Base-by-base conservation (phyloP, 768 basidiomycete genomes). In the Tulasnella sp. region DNA sequence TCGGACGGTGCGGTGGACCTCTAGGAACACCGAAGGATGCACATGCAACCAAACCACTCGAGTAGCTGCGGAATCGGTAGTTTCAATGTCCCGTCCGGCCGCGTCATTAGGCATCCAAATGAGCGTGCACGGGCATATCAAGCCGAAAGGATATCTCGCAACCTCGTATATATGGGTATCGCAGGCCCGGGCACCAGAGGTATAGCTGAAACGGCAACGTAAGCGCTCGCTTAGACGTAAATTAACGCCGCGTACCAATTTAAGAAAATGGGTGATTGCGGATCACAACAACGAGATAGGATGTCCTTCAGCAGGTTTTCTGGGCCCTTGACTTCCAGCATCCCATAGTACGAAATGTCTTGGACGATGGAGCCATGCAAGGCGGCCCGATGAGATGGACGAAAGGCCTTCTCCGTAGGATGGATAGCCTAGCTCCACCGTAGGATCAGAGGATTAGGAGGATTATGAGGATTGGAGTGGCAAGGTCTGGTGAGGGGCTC, bases 371-470 rank as follows among this genome's bases (percentile, higher is more conserved):
- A 91, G 6, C 91, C 93, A 79, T 95, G 93, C 13, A 91, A 83
- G 0, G 94, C 89, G 3, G 98, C 96, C 40, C 97, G 90, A 84
- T 98, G 92, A 1, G 96, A 96, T 0, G 97, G 91, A 26, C 98
- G 89, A 83, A 92, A 97, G 0, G 94, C 88, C 82, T 98, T 99
- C 82, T 96, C 94, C 0, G 96, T 96, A 0, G 97, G 96, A 2
- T 90, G 90, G 2, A 92, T 85, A 9, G 96, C 93, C 92, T 96
- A 79, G 35, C 42, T 11, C 20, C 37, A 10, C 32, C 48, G 16
- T 42, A n/a, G n/a, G n/a, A n/a, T n/a, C 35, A 20, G 16, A 42
- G 23, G 26, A 23, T 18, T 13, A 73, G 46, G 13, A 13, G 44
- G 77, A 71, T 39, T 72, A 35, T 75, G 32, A 32, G 20, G n/a